These are phyloP conservation scores for Sporisorium iseilematis-ciliati DNA, from an alignment of 1,284 basidiomycete species.

Conservation along the genomic window DNA sequence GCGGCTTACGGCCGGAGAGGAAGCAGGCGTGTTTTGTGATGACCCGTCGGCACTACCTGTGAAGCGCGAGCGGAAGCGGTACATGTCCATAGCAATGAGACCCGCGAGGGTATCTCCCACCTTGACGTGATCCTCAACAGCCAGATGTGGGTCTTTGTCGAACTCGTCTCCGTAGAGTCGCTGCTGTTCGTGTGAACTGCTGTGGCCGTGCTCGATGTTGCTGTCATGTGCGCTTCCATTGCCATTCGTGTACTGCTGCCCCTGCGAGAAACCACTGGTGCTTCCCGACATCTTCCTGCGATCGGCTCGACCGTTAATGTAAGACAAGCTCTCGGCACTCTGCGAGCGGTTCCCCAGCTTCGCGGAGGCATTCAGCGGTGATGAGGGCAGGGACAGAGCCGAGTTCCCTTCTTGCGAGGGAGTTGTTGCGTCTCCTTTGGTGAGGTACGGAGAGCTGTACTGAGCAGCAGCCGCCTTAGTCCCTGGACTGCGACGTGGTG, in stretches of 20 bases:
- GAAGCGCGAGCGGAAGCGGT: constrained; percentile 54
- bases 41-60: constrained; percentile 34
- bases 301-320: constrained; percentile 41
- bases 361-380: constrained; percentile 26
- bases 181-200: constrained; percentile 19
- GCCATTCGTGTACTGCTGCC: constrained; percentile 24
- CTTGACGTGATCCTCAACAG: constrained; percentile 50
- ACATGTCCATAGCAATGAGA: constrained; percentile 66
- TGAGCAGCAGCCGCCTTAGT: constrained; percentile 42
- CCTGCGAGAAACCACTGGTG: constrained; percentile 4
- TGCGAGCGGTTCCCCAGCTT: constrained; percentile 55
- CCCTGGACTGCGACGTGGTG: constrained; percentile 36
- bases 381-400: constrained; percentile 36
- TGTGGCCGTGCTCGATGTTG: constrained; percentile 8
- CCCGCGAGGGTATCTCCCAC: constrained; percentile 60
- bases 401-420: constrained; percentile 23
- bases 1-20: constrained; percentile 44
- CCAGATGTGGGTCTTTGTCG: constrained; percentile 32
- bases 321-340: constrained; percentile 55
- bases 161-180: constrained; percentile 38
- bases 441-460: constrained; percentile 48
- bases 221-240: constrained; percentile 26
- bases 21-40: constrained; percentile 48
- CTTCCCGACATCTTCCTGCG: constrained; percentile 24
- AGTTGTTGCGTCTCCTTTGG: constrained; percentile 17